Conservation (phyloP, 139 green algal genomes). For the Picochlorum sp. region DNA sequence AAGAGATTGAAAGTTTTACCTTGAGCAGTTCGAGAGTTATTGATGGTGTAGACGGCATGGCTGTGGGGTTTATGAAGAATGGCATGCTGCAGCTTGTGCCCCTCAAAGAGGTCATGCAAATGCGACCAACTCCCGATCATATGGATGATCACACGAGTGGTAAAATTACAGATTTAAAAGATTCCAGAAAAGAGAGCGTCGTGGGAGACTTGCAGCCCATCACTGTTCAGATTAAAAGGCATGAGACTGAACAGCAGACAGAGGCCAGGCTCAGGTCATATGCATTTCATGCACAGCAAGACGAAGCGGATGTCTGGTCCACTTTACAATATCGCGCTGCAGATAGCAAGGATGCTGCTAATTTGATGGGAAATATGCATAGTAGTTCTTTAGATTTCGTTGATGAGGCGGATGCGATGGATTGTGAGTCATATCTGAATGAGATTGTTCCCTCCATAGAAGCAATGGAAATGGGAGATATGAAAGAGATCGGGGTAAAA, state of each 20-base stretch:
- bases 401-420: not conserved
- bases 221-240: slow-evolving; percentile 48
- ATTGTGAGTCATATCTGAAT: slow-evolving; percentile 15
- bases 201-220: slow-evolving; percentile 22
- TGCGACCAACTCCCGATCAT: slow-evolving; percentile 62
- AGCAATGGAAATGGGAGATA: not conserved
- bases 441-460: slow-evolving; percentile 5
- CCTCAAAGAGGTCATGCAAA: slow-evolving; percentile 61
- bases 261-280: slow-evolving; percentile 50
- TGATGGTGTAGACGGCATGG: slow-evolving; percentile 23
- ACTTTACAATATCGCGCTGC: slow-evolving; percentile 7
- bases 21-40: slow-evolving; percentile 40
- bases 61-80: slow-evolving; percentile 46
- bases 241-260: slow-evolving; percentile 78
- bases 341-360: not conserved
- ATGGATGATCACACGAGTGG: slow-evolving; percentile 38
- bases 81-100: slow-evolving; percentile 62
- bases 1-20: slow-evolving; percentile 19
- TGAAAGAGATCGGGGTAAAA: not conserved
- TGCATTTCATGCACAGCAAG: slow-evolving; percentile 44
- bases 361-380: not conserved
- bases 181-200: not conserved
- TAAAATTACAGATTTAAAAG: no score
- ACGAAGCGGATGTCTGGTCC: slow-evolving; percentile 32
- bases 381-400: not conserved